Conservation (phyloP, 2,329 filamentous ascomycete genomes). For the Aureobasidium leucospermi region DNA sequence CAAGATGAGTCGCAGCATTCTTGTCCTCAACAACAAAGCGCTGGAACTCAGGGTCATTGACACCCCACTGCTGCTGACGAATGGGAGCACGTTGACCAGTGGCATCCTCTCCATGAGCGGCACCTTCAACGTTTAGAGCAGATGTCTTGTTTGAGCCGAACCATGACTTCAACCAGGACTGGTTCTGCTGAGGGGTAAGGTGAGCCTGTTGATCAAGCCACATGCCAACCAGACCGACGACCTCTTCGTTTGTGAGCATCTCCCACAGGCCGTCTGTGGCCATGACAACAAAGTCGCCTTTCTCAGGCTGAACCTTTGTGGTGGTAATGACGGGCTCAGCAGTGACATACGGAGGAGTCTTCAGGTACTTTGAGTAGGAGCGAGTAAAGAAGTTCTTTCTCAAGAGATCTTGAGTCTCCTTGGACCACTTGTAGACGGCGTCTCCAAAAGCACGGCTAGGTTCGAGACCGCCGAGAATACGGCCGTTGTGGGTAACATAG, state of each 20-base stretch:
- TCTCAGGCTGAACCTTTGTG: constrained; percentile 80
- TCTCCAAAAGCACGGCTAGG: constrained; percentile 93
- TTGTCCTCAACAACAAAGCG: constrained; percentile 93
- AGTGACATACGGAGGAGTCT: constrained; percentile 93
- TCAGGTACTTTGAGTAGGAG: constrained; percentile 66
- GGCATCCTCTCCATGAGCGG: constrained; percentile 36
- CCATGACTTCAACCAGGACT: constrained; percentile 68
- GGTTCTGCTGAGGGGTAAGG: constrained; percentile 22
- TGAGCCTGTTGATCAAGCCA: constrained; percentile 78
- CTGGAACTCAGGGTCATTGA: constrained; percentile 62
- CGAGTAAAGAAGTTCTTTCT: constrained; percentile 83
- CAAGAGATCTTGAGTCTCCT: constrained; percentile 74
- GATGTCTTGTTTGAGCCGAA: constrained; percentile 45
- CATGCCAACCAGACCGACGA: constrained; percentile 89
- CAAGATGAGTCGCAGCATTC: constrained; percentile 91
- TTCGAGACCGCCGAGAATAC: constrained; percentile 85
- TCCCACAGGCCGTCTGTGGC: constrained; percentile 97
- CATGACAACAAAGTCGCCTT: constrained; percentile 91
- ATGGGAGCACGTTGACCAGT: constrained; percentile 82
- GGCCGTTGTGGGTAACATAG: constrained; percentile 78
- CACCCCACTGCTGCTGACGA: constrained; percentile 83
- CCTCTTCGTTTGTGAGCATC: constrained; percentile 98
- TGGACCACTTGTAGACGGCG: constrained; percentile 92
- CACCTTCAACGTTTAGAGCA: constrained; percentile 69
- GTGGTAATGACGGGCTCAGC: constrained; percentile 93